These are phyloP conservation scores for Leishmania mexicana DNA, from an alignment of 208 protist genomes.

Conservation along the genomic window DNA sequence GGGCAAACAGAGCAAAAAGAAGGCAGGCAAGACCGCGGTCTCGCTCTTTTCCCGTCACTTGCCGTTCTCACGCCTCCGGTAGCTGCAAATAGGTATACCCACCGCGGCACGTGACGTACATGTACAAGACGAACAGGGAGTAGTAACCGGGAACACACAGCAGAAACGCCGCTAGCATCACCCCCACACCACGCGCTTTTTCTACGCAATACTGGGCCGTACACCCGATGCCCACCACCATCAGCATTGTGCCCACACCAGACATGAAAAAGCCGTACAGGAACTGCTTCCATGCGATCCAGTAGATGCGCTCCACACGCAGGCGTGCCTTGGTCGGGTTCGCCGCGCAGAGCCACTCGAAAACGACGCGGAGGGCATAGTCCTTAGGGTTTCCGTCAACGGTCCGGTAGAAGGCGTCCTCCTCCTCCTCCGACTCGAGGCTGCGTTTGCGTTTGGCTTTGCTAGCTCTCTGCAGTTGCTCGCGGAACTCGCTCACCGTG, in stretches of 20 bases:
- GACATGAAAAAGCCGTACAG: constrained; percentile 68
- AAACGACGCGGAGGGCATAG: constrained; percentile 44
- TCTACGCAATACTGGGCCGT: constrained; percentile 33
- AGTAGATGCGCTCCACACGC: constrained; percentile 78
- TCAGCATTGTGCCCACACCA: constrained; percentile 56
- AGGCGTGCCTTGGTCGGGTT: constrained; percentile 53
- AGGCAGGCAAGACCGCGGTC: no score
- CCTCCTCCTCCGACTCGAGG: constrained; percentile 52
- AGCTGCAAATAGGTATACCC: constrained; percentile 55
- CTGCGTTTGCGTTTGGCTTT: constrained; percentile 15
- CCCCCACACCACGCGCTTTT: constrained; percentile 35
- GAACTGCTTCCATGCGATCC: constrained; percentile 65
- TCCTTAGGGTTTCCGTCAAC: constrained; percentile 1
- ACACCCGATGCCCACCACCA: constrained; percentile 42
- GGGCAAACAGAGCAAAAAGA: not conserved
- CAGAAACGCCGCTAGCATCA: constrained; percentile 54
- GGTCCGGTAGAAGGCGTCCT: constrained; percentile 45
- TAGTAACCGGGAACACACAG: constrained; percentile 76
- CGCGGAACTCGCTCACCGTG: constrained; percentile 34
- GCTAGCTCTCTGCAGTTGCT: constrained; percentile 8
- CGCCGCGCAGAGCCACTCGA: constrained; percentile 47
- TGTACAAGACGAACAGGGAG: constrained; percentile 57
- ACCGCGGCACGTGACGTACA: constrained; percentile 61
- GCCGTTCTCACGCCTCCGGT: constrained; percentile 23
- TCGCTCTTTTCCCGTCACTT: no score